Conservation (phyloP, 768 basidiomycete genomes). For the Lentinula raphanica region DNA sequence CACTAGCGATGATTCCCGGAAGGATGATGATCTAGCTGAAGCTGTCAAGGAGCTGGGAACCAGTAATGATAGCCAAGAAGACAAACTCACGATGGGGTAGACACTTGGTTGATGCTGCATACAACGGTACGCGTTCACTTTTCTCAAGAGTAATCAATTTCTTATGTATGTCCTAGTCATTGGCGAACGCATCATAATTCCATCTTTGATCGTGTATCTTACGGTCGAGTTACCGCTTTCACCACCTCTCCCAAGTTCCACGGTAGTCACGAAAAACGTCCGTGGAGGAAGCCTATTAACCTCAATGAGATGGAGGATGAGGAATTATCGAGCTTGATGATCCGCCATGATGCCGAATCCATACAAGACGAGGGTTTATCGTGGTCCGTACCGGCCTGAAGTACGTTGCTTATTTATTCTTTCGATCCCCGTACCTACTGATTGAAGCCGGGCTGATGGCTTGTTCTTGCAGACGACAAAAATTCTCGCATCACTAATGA, state of each 20-base stretch:
- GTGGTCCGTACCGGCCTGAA: conserved; percentile 89
- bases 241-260: conserved; percentile 38
- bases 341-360: conserved; percentile 61
- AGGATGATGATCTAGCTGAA: conserved; percentile 38
- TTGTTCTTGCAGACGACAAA: conserved; percentile 85
- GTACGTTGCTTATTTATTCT: conserved; percentile 35
- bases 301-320: too few relatives aligned
- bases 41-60: conserved; percentile 46
- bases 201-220: conserved; percentile 83
- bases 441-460: conserved; percentile 83
- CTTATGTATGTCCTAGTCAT: conserved; percentile 52
- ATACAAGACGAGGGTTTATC: conserved; percentile 44
- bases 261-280: conserved; percentile 33
- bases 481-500: conserved; percentile 76
- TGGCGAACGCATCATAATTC: conserved; percentile 83
- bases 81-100: conserved; percentile 67
- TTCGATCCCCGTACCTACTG: neutral
- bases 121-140: conserved; percentile 64
- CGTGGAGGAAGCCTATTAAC: conserved; percentile 44
- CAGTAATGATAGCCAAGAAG: conserved; percentile 49
- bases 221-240: conserved; percentile 76
- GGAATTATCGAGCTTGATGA: conserved; percentile 46
- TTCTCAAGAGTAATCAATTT: neutral
- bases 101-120: conserved; percentile 73
- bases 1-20: conserved; percentile 40